These are phyloP conservation scores for Prunus mira DNA, from an alignment of 306 rosid genomes.

Conservation along the genomic window DNA sequence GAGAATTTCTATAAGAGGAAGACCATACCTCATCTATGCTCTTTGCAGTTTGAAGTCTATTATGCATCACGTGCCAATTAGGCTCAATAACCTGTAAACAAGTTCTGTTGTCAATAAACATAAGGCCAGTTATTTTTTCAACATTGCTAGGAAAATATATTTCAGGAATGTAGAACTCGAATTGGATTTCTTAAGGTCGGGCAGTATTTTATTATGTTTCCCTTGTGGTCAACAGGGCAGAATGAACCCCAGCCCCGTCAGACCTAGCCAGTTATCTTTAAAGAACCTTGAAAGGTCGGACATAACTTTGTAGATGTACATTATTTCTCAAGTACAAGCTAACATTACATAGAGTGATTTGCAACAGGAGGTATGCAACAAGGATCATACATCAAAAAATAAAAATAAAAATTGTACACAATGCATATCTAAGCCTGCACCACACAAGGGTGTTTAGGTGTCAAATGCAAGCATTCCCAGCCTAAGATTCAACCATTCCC, in stretches of 20 bases:
- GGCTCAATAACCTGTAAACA: constrained; percentile 85
- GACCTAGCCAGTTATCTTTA: neutral
- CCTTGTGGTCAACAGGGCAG: neutral
- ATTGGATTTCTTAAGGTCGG: neutral
- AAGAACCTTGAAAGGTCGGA: neutral
- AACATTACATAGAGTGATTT: neutral
- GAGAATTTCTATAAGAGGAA: neutral
- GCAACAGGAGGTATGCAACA: neutral
- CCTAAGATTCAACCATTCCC: constrained; percentile 11
- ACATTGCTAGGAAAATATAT: neutral
- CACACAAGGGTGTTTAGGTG: neutral
- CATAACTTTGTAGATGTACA: neutral
- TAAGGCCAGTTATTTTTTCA: neutral
- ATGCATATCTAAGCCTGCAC: neutral
- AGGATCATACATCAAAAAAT: neutral
- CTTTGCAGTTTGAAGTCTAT: constrained; percentile 79
- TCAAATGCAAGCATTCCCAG: neutral
- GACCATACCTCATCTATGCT: constrained; percentile 83
- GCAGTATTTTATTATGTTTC: neutral
- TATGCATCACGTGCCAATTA: constrained; percentile 92
- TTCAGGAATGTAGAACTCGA: neutral
- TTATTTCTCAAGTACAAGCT: neutral
- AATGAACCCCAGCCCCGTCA: neutral
- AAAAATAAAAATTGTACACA: neutral
- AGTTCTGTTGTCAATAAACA: constrained; percentile 12